Evolutionary conservation across 2,329 filamentous ascomycete genomes (phyloP), one percentile per base, ranked within the genome.

Genomic region (Seiridium cupressi): DNA sequence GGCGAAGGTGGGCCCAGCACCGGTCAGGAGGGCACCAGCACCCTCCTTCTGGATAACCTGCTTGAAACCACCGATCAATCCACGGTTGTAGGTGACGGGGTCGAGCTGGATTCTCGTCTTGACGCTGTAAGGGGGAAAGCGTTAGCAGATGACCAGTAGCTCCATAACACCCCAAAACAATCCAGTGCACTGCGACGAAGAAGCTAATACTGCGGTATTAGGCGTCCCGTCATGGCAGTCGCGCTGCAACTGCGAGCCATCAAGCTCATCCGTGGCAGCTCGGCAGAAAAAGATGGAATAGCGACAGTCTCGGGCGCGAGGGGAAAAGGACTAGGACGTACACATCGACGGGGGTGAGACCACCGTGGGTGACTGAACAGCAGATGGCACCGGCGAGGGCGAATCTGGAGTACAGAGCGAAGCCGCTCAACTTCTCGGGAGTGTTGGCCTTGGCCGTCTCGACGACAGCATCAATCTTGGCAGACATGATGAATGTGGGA

Each of bases 271-370:
- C 18, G 2, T 26, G 18, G 18, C 18, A 26, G 18, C 18, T 26
- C 18, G 18, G 18, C 18, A 26, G 18, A 26, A 26, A 26, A 26
- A 26, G 18, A 26, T 26, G 18, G 18, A 26, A 26, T 26, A 26
- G 18, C 18, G 18, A 26, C 18, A 26, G 18, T 26, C 18, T 26
- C 18, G 18, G 18, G 18, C 18, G 18, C 18, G 18, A 26, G 18
- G 18, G 18, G 18, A 26, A 46, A 11, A 18, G 36, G 26, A 57
- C 31, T 10, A 7, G 47, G 5, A 91, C 94, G 80, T 95, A 98
- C 94, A 99, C 95, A 91, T 99, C 95, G 79, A 99, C 93, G 75
- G 95, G 95, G 70, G 95, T 99, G 73, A 98, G 89, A 74, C 86
- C 90, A 80, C 94, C 95, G 87, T 99, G 95, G 76, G 95, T 99